Evolutionary conservation across 2,329 filamentous ascomycete genomes (phyloP).

Genomic region (Apiospora aurea): DNA sequence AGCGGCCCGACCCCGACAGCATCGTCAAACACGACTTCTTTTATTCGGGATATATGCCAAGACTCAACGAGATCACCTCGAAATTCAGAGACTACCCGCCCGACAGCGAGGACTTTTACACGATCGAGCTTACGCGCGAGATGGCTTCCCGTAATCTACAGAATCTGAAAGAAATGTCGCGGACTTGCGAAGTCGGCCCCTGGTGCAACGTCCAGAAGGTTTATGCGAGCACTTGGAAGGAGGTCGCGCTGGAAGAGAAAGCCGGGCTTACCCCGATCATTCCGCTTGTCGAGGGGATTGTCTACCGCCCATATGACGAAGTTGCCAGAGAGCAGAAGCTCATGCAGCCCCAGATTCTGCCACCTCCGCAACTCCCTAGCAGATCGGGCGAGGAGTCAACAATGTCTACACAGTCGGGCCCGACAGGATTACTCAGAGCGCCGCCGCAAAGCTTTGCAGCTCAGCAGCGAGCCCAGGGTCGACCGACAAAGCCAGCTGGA

Average conservation of each 20-base stretch:
- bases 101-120: conserved; percentile 64
- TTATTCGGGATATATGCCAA: conserved; percentile 76
- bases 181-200: conserved; percentile 65
- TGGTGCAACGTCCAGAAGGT: conserved; percentile 55
- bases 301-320: conserved; percentile 70
- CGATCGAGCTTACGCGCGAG: conserved; percentile 52
- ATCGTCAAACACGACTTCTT: conserved; percentile 86
- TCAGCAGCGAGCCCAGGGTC: conserved; percentile 66
- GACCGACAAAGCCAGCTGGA: conserved; percentile 44
- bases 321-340: conserved; percentile 61
- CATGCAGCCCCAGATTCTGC: conserved; percentile 41
- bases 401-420: conserved; percentile 42
- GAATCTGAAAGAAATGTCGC: conserved; percentile 65
- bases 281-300: conserved; percentile 65
- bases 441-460: conserved; percentile 72
- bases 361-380: conserved; percentile 43
- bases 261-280: conserved; percentile 69
- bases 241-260: conserved; percentile 73
- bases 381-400: conserved; percentile 46
- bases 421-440: conserved; percentile 55
- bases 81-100: conserved; percentile 65
- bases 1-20: conserved; percentile 75
- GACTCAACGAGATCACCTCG: conserved; percentile 62
- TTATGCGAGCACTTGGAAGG: conserved; percentile 67
- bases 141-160: conserved; percentile 54